Evolutionary conservation across 2,329 filamentous ascomycete genomes (phyloP), one percentile per base, ranked within the genome.

Genomic region (Aspergillus thermomutatus): DNA sequence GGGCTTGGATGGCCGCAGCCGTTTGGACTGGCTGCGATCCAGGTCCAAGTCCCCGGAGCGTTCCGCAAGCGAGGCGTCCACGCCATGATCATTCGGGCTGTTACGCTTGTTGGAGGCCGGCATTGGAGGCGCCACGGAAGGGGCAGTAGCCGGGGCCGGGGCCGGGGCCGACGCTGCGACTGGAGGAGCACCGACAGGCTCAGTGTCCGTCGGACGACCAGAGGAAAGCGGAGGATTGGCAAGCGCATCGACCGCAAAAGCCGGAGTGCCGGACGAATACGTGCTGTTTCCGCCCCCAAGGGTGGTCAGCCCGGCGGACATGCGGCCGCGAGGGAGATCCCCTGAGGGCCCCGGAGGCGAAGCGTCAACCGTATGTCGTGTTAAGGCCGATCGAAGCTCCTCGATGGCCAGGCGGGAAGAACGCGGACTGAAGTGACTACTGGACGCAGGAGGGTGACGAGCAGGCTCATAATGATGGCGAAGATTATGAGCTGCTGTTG

Each of bases 1-100:
- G 3, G 79, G 76, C 14, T 77, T 74, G 17, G 74, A 72, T 3
- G 77, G 71, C 48, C 79, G 76, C 28, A 75, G 65, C 41, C 80
- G 77, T 66, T 84, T 84, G 1, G 78, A 65, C 41, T 72, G 66
- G 19, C 72, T 72, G 19, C 69, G 68, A 50, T 72, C 70, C 3
- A 61, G 60, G 27, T 71, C 67, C 31, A 60, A 55, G 43, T 59
- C 60, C 43, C 50, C 61, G 8, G 60, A 56, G 25, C 56, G 58
- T 19, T 58, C 62, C 45, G 54, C 56, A 55, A 68, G 66, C 26
- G 60, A 60, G 46, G 59, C 64, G 57, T 66, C 56, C 52, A 55
- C 65, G 54, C 57, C 58, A 19, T 57, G 57, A 60, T 69, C 66
- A 52, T 67, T 62, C 37, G 63, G 65, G 58, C 69, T 70, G 61